phyloP scores from a whole-genome alignment of 495 filamentous ascomycete species.

The Recurvomyces mirabilis region DNA sequence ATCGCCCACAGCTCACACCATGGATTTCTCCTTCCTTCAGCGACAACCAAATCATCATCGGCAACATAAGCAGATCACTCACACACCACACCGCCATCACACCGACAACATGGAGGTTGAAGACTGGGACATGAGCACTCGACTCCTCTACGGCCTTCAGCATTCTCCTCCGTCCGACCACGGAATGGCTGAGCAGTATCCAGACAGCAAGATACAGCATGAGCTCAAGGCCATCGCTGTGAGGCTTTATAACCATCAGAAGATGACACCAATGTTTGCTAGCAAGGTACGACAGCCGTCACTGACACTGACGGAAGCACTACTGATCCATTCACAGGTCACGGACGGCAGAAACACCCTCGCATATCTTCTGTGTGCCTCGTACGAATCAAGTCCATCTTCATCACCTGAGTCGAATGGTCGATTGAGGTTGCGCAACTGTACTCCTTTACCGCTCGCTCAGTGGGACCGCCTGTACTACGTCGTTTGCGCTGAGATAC shows the following conservation, averaged over 20 bases:
- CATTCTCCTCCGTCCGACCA: too few species aligned
- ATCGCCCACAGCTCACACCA: too few species aligned
- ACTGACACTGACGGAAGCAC: too few species aligned
- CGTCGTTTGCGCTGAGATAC: conserved; percentile 13
- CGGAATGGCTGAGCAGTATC: neutral
- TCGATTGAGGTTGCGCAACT: neutral
- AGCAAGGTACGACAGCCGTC: too few species aligned
- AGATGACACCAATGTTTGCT: neutral
- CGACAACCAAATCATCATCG: too few species aligned
- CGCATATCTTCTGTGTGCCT: conserved; percentile 1
- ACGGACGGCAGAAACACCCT: neutral
- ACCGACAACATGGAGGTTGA: too few species aligned
- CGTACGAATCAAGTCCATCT: neutral
- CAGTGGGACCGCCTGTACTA: conserved; percentile 17
- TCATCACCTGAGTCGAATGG: neutral
- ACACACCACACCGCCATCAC: too few species aligned
- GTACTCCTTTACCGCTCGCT: neutral
- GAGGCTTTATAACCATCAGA: conserved; percentile 8
- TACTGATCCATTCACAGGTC: too few species aligned
- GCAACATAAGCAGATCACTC: too few species aligned
- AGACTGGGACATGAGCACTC: too few species aligned
- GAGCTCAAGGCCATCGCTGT: conserved; percentile 1
- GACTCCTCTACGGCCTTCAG: too few species aligned
- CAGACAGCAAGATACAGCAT: neutral
- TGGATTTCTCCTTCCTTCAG: too few species aligned